Conservation (phyloP, 2,329 filamentous ascomycete genomes). For the Arthrinium phaeospermum region DNA sequence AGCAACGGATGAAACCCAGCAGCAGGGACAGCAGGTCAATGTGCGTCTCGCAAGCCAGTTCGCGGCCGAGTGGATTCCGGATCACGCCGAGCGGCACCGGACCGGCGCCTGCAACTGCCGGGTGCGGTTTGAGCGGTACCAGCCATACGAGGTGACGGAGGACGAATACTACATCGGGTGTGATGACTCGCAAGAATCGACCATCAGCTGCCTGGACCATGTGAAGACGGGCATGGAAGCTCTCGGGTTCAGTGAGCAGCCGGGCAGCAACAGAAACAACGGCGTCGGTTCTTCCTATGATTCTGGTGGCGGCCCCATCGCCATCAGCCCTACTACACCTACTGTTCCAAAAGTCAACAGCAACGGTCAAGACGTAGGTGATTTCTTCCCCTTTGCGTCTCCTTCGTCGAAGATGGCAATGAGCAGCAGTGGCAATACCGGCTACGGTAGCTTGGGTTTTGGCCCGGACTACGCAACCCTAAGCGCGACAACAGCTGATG, state of each 20-base stretch:
- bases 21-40: constrained; percentile 25
- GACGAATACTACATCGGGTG: constrained; percentile 3
- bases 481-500: neutral
- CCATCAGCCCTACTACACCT: neutral
- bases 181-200: neutral
- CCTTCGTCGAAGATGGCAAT: neutral
- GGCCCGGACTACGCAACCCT: neutral
- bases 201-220: neutral
- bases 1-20: neutral
- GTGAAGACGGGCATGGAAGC: neutral
- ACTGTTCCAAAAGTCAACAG: neutral
- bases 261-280: neutral
- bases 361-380: neutral
- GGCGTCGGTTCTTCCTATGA: neutral
- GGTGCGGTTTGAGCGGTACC: constrained; percentile 40
- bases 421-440: neutral
- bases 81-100: constrained; percentile 45
- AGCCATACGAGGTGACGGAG: constrained; percentile 22
- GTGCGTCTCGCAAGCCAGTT: constrained; percentile 44
- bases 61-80: constrained; percentile 47
- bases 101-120: constrained; percentile 42
- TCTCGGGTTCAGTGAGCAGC: neutral
- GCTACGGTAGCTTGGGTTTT: neutral
- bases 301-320: neutral
- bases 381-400: neutral